Base-by-base conservation (phyloP, 768 basidiomycete genomes). In the Suillus paluster region DNA sequence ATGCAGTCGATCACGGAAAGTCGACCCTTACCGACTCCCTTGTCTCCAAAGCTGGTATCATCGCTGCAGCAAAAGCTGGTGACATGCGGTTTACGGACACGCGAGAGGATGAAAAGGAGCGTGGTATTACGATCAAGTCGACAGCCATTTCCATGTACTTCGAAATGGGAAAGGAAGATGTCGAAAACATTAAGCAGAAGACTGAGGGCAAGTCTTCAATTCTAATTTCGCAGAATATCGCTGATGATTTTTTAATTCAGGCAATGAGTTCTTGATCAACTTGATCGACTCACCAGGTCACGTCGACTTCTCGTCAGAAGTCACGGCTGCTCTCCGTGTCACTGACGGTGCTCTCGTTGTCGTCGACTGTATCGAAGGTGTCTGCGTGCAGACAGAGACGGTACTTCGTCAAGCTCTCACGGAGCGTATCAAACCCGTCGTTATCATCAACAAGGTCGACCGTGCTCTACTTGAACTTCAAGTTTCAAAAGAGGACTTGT, bases 81-180 rank as follows among this genome's bases (percentile, higher is more conserved):
- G 95, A 97, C 63, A 84, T 93, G 86, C 94, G 97, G 63, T 98
- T 96, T 77, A 99, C 94, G 60, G 95, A 98, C 79, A 99, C 97
- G 63, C 86, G 97, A 82, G 87, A 91, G 11, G 97, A 99, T 75
- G 97, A 99, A 84, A 98, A 97, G 76, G 97, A 99, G 77, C 95
- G 97, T 79, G 97, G 97, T 83, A 99, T 99, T 73, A 99, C 97
- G 58, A 99, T 99, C 82, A 99, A 99, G 82, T 99, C 96, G 49
- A 99, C 97, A 36, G 97, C 96, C 71, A 97, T 99, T 77, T 97
- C 97, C 62, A 99, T 99, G 97, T 99, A 98, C 81, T 99, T 99
- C 77, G 89, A 95, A 82, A 86, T 99, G 72, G 78, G 84, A 75
- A 94, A 97, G 84, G 96, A 97, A 12, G 94, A 98, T 62, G 73